phyloP scores from a whole-genome alignment of 2,329 filamentous ascomycete species.

The Drechmeria coniospora region DNA sequence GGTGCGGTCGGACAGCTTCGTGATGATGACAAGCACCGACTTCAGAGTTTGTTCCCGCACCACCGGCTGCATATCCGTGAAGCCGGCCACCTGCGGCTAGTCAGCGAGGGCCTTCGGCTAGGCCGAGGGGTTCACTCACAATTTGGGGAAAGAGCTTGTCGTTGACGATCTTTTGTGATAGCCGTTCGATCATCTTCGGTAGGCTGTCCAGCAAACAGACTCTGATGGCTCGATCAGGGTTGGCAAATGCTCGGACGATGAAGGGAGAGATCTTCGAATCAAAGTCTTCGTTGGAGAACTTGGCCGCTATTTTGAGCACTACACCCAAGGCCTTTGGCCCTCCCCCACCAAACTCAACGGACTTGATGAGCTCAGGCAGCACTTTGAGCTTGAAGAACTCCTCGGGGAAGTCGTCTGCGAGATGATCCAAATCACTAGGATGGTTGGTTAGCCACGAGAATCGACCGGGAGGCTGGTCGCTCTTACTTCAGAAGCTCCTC shows the following conservation, averaged over 20 bases:
- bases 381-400: conserved; percentile 98
- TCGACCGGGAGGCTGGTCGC: too few relatives aligned
- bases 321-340: conserved; percentile 80
- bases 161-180: conserved; percentile 79
- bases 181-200: conserved; percentile 76
- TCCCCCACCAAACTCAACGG: conserved; percentile 93
- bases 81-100: conserved; percentile 62
- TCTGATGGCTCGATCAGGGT: conserved; percentile 80
- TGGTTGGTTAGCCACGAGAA: conserved; percentile 21
- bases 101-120: conserved; percentile 10
- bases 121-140: conserved; percentile 26
- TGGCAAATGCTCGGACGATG: conserved; percentile 72
- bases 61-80: conserved; percentile 79
- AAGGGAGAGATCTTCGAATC: conserved; percentile 72
- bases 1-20: conserved; percentile 79
- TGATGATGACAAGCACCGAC: conserved; percentile 73
- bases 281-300: conserved; percentile 81
- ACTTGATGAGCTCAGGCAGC: conserved; percentile 88
- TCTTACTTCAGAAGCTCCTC: conserved; percentile 62
- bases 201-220: conserved; percentile 84
- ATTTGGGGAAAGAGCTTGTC: conserved; percentile 95
- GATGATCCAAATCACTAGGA: conserved; percentile 56
- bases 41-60: conserved; percentile 94
- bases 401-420: conserved; percentile 89
- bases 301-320: conserved; percentile 80